Conservation (phyloP, 2,329 filamentous ascomycete genomes). For the Hymenoscyphus occultus region DNA sequence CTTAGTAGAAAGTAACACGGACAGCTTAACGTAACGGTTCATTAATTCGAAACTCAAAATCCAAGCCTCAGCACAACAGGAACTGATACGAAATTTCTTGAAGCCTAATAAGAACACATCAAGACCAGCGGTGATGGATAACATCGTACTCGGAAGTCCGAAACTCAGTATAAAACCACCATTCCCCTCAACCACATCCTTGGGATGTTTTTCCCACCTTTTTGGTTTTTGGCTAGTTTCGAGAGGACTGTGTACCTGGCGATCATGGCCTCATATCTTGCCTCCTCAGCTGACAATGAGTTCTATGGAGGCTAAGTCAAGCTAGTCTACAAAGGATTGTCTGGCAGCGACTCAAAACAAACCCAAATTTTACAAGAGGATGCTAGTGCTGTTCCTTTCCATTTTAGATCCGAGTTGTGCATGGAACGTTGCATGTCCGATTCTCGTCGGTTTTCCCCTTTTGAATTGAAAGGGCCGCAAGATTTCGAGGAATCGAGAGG, state of each 20-base stretch:
- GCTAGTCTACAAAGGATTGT: conserved; percentile 5
- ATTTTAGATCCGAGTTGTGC: background rate
- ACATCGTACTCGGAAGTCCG: background rate
- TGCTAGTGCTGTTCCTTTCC: background rate
- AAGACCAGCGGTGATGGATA: background rate
- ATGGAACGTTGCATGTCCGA: conserved; percentile 13
- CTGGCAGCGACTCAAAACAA: background rate
- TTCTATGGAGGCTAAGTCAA: background rate
- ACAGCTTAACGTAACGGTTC: background rate
- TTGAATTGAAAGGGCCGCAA: conserved; percentile 14
- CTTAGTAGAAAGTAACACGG: conserved; percentile 2
- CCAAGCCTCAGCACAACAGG: conserved; percentile 4
- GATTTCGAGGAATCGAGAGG: conserved; percentile 51
- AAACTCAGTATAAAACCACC: conserved; percentile 8
- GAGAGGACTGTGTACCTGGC: conserved; percentile 2
- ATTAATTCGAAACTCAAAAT: conserved; percentile 4
- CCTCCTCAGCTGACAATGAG: background rate
- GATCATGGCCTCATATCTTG: background rate
- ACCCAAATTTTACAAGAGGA: background rate
- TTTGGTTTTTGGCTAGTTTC: background rate
- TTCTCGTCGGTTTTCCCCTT: background rate
- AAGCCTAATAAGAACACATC: background rate
- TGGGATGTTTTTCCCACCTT: conserved; percentile 2
- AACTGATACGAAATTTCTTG: background rate
- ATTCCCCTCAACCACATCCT: conserved; percentile 7